Evolutionary conservation across 805 yeast genomes (phyloP), one percentile per base, ranked within the genome.

Genomic region (Lipomyces oligophaga): DNA sequence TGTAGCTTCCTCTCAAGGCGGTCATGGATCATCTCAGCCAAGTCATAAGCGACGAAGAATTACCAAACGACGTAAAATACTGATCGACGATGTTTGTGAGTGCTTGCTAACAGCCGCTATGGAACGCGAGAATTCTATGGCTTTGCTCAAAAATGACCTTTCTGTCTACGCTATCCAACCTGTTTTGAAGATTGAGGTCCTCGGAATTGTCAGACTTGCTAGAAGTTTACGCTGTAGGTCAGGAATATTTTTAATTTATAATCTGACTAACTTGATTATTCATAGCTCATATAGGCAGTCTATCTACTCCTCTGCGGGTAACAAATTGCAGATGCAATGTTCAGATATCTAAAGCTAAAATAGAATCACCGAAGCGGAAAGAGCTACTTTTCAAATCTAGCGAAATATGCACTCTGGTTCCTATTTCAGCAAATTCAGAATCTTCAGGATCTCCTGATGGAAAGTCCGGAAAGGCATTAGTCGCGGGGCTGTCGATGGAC

Each of bases 251-350:
- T 34, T 34, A 27, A 11, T 8, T 34, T 10, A 20, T 19, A n/a
- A 15, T 22, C 16, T 20, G 32, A 13, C 18, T 19, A 21, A 16
- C 33, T 28, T 24, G 5, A 11, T 33, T 5, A 11, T 16, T 31
- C 18, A 10, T 31, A 41, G 51, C 41, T 4, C 52, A 47, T 5
- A 26, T 41, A 5, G 41, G 44, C 18, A 38, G 40, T n/a, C 22
- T 32, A 13, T 24, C 38, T 1, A 27, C 24, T 8, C 35, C 36
- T 11, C 24, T 50, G 21, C 47, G 45, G n/a, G 34, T 35, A 3
- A 36, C 49, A 1, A 5, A 22, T 10, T 50, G 55, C 28, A 37
- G 55, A 13, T 48, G 54, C 41, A 48, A 47, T 19, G 13, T 47
- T 6, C 52, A 38, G 21, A 42, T 50, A 15, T 25, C 42, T 24